phyloP scores from a whole-genome alignment of 139 green algal species.

The Picochlorum sp. region DNA sequence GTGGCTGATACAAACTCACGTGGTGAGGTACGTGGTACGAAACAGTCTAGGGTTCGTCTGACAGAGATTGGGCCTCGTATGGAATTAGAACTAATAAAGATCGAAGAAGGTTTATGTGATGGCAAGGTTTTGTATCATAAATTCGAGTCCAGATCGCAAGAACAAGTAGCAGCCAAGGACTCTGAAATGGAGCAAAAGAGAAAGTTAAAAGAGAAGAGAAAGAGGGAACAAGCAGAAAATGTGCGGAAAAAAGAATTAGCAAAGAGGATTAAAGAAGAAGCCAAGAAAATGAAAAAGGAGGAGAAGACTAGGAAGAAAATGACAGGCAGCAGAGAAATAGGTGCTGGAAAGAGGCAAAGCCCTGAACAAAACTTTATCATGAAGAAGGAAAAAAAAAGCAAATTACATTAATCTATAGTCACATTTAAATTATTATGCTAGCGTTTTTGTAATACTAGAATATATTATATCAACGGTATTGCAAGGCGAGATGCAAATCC shows the following conservation, averaged over 20 bases:
- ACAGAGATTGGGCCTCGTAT: slow-evolving; percentile 70
- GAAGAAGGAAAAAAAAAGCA: neutral
- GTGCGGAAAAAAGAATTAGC: slow-evolving; percentile 41
- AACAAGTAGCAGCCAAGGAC: slow-evolving; percentile 40
- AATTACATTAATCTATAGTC: no score
- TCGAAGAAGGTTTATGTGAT: slow-evolving; percentile 86
- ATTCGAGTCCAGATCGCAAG: slow-evolving; percentile 47
- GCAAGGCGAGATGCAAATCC: slow-evolving; percentile 25
- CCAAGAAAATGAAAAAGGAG: slow-evolving; percentile 10
- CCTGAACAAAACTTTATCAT: neutral
- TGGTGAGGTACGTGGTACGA: neutral
- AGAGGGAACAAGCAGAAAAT: slow-evolving; percentile 58
- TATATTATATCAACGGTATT: slow-evolving; percentile 14
- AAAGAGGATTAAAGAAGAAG: slow-evolving; percentile 13
- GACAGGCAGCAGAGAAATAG: slow-evolving; percentile 11
- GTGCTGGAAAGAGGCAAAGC: slow-evolving; percentile 28
- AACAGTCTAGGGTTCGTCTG: neutral
- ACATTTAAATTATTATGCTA: no score
- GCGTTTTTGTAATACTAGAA: neutral
- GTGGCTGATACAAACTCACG: neutral
- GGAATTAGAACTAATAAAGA: slow-evolving; percentile 85
- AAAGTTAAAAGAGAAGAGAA: slow-evolving; percentile 38
- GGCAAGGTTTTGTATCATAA: slow-evolving; percentile 85
- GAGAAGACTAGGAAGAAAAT: slow-evolving; percentile 14
- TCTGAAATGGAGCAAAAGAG: slow-evolving; percentile 25